Percentiles rank a stretch among this genome's conserved stretches.
Conservation (phyloP, 2,329 filamentous ascomycete genomes). For the Dactylellina leptospora region DNA sequence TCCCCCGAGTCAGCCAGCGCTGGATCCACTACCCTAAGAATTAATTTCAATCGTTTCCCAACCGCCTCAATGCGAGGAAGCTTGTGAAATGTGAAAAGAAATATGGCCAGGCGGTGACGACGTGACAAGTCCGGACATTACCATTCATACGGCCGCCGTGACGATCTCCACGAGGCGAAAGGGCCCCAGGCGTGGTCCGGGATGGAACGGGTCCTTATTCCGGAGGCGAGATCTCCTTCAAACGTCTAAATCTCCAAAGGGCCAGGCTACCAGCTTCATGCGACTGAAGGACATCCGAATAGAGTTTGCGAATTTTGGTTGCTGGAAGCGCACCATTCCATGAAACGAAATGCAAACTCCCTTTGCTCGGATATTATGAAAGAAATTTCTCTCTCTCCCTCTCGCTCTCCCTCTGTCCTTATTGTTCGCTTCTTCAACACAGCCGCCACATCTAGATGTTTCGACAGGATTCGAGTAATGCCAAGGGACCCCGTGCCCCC, state of each 20-base stretch:
- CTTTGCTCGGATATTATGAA: neutral
- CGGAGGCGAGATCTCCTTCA: conserved; percentile 47
- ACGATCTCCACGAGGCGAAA: conserved; percentile 45
- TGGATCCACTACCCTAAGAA: neutral
- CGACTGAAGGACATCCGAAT: neutral
- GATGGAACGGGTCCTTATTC: conserved; percentile 46
- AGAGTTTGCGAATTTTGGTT: neutral
- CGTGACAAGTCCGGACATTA: too few species aligned
- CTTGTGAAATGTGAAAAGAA: conserved; percentile 6
- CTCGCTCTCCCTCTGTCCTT: too few species aligned
- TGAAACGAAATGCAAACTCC: conserved; percentile 5
- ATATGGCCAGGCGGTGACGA: conserved; percentile 15
- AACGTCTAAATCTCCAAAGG: conserved; percentile 20
- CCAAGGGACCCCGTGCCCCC: neutral
- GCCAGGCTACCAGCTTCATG: conserved; percentile 9
- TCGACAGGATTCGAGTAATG: conserved; percentile 6
- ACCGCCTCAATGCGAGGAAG: neutral
- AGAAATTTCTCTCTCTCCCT: neutral
- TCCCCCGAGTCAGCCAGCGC: neutral
- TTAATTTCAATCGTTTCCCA: neutral
- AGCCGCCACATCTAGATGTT: neutral
- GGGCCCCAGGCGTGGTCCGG: conserved; percentile 38
- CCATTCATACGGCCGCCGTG: conserved; percentile 2
- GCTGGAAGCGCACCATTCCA: neutral
- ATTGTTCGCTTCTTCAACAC: neutral